Conservation (phyloP, 2,329 filamentous ascomycete species). For the Apiospora sp. region DNA sequence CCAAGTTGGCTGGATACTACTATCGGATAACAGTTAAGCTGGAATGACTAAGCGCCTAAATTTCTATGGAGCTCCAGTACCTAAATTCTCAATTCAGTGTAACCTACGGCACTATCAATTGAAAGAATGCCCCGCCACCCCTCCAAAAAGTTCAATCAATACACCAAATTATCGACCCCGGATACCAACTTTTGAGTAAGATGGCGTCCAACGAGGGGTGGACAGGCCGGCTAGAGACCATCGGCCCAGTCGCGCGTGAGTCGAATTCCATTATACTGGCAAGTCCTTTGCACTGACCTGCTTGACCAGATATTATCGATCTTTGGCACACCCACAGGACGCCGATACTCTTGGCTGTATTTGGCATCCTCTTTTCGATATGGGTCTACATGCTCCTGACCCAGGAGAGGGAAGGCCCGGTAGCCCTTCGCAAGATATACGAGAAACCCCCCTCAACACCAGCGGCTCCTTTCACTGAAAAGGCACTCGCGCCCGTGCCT, state of each 20-base stretch:
- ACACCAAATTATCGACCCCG: slow-evolving; percentile 15
- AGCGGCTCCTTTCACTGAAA: slow-evolving; percentile 38
- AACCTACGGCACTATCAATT: background rate
- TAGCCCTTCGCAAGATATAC: slow-evolving; percentile 38
- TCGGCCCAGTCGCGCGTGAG: slow-evolving; percentile 17
- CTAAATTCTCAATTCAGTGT: background rate
- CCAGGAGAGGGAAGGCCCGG: slow-evolving; percentile 39
- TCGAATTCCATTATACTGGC: background rate
- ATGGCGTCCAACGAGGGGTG: slow-evolving; percentile 22
- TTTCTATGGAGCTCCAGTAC: slow-evolving; percentile 5
- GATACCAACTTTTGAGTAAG: slow-evolving; percentile 23
- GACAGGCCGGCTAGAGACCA: slow-evolving; percentile 8
- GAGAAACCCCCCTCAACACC: slow-evolving; percentile 24
- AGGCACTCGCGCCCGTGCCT: slow-evolving; percentile 22
- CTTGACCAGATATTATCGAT: slow-evolving; percentile 44
- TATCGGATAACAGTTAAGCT: slow-evolving; percentile 8
- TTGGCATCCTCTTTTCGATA: slow-evolving; percentile 45
- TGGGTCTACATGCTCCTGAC: slow-evolving; percentile 43
- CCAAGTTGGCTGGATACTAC: background rate
- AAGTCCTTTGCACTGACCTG: background rate
- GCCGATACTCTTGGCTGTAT: slow-evolving; percentile 49
- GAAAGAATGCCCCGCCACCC: slow-evolving; percentile 24
- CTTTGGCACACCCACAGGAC: slow-evolving; percentile 57
- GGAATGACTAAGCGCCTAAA: background rate
- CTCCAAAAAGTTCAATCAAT: slow-evolving; percentile 25